Percentiles rank a stretch among this genome's conserved stretches.
Conservation (phyloP, 805 yeast genomes). For the Aciculoconidium aculeatum region DNA sequence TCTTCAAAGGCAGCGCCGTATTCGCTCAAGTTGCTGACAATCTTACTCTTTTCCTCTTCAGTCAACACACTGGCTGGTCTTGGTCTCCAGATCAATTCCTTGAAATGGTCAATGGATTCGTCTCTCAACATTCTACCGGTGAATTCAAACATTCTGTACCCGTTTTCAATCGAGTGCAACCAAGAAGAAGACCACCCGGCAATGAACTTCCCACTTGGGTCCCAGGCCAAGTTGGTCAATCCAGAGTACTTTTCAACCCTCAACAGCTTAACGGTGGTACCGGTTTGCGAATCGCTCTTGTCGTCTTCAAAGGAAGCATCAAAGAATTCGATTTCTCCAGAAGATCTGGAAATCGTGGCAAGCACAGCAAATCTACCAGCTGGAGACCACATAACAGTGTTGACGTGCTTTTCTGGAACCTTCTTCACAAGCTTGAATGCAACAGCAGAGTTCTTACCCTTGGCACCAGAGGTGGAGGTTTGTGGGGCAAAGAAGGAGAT, state of each 20-base stretch:
- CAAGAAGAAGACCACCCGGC: conserved; percentile 84
- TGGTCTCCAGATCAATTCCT: conserved; percentile 94
- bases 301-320: conserved; percentile 83
- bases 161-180: conserved; percentile 83
- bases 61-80: conserved; percentile 78
- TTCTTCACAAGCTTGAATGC: conserved; percentile 56
- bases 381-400: conserved; percentile 84
- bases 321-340: conserved; percentile 75
- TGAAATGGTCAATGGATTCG: conserved; percentile 76
- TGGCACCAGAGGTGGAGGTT: conserved; percentile 31
- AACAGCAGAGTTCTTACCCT: conserved; percentile 42
- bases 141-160: conserved; percentile 81
- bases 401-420: conserved; percentile 57
- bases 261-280: conserved; percentile 51
- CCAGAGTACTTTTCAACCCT: conserved; percentile 65
- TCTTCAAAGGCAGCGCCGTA: conserved; percentile 92
- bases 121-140: conserved; percentile 74
- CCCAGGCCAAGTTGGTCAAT: conserved; percentile 85
- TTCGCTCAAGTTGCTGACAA: conserved; percentile 82
- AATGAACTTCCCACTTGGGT: conserved; percentile 88
- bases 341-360: conserved; percentile 41
- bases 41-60: conserved; percentile 79
- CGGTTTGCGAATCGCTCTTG: conserved; percentile 32
- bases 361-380: conserved; percentile 76
- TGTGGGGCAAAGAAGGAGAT: conserved; percentile 83